Base-by-base conservation (phyloP, 2,329 filamentous ascomycete genomes). In the Didymella exigua region DNA sequence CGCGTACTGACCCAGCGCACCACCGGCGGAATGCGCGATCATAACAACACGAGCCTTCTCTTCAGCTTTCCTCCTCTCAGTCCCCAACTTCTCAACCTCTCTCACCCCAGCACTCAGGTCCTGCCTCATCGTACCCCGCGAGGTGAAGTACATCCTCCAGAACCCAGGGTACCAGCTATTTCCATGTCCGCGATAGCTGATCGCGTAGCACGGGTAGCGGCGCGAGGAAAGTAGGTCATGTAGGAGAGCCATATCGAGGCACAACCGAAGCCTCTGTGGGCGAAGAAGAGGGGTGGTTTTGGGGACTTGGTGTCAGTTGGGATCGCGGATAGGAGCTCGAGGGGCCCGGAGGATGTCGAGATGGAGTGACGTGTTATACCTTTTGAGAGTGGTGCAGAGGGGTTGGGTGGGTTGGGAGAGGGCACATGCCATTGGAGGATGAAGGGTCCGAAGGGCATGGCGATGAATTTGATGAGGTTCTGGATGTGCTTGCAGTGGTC, bases 231-330 rank as follows among this genome's bases (percentile, higher is more conserved):
- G 61, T 75, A 81, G 21, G 70, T 71, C 75, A 85, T 79, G 61
- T 82, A 85, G 37, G 78, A 75, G 8, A 78, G 72, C 80, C 81
- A 85, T 18, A 83, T 76, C 66, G 77, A 78, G 7, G 82, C 83
- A 49, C 75, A 75, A 34, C 82, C 82, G 74, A 84, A 83, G 43
- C 81, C 81, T 33, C 82, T 82, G 58, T 85, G 82, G 29, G 78
- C 72, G 68, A 84, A 83, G 71, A 84, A 77, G 11, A 84, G 66
- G 2, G 79, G 77, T 9, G 75, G 66, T 13, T 67, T 63, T 26
- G 48, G 19, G 24, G 31, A 42, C 7, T 60, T 48, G 13, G n/a
- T 5, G 14, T 38, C 31, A n/a, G 18, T 18, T 1, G 78, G 75
- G 13, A 67, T 60, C n/a, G 77, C 77, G 52, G 73, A 75, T 24